A percentile compares a stretch with the other conserved stretches of the same genome.
Conservation (phyloP, 371 early-diverging fungal species). For the Pancytospora philotis region DNA sequence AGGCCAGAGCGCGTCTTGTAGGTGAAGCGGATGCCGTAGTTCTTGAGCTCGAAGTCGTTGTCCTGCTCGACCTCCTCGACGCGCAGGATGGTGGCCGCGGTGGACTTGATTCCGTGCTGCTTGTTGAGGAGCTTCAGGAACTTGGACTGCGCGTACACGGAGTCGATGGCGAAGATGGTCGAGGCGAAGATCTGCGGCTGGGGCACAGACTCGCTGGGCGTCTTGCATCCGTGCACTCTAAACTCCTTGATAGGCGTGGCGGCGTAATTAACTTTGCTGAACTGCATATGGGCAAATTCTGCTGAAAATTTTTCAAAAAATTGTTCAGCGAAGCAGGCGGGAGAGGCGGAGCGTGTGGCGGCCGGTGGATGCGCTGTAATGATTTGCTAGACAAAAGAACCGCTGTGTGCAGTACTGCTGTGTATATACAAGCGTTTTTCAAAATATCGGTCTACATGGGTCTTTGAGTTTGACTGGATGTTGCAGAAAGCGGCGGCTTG, state of each 20-base stretch:
- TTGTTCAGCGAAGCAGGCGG: not conserved
- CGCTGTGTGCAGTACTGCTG: no score
- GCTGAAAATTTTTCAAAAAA: conserved; percentile 10
- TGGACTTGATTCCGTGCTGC: conserved; percentile 95
- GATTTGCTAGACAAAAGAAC: no score
- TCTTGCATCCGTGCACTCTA: conserved; percentile 56
- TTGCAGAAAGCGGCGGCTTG: no score
- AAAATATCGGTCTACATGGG: no score
- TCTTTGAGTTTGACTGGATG: no score
- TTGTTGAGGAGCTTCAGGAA: conserved; percentile 97
- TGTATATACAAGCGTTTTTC: no score
- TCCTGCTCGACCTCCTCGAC: conserved; percentile 89
- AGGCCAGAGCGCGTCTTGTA: conserved; percentile 96
- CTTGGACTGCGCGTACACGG: conserved; percentile 89
- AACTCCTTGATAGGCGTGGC: conserved; percentile 54
- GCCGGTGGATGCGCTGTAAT: no score
- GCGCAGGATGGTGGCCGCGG: conserved; percentile 83
- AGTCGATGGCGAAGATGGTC: conserved; percentile 94
- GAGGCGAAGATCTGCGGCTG: conserved; percentile 89
- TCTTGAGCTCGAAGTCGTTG: conserved; percentile 77
- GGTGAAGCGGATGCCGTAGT: conserved; percentile 95
- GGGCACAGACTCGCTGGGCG: conserved; percentile 75
- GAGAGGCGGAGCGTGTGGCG: no score
- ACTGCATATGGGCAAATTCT: conserved; percentile 7
- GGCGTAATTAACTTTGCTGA: conserved; percentile 34